These are phyloP conservation scores for Oldenlandia corymbosa DNA, from an alignment of 257 asterid genomes.

Conservation along the genomic window DNA sequence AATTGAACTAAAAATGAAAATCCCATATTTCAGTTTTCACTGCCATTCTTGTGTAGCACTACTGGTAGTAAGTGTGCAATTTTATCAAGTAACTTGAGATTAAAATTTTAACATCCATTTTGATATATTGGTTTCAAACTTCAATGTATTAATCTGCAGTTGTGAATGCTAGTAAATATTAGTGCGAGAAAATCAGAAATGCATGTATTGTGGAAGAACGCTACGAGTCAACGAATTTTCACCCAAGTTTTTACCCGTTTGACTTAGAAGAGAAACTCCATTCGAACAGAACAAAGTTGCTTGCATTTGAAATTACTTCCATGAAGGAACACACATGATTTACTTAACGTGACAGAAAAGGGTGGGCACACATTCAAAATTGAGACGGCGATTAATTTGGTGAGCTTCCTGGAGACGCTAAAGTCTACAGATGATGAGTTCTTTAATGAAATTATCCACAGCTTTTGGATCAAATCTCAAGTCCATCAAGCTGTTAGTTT, in stretches of 20 bases:
- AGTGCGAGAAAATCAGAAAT: no score
- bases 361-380: neutral
- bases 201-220: no score
- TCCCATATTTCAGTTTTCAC: neutral
- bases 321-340: neutral
- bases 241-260: neutral
- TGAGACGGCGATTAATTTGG: neutral
- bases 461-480: constrained; percentile 9
- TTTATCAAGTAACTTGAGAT: no score
- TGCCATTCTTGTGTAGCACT: neutral
- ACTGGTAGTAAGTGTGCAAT: no score
- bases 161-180: no score
- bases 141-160: no score
- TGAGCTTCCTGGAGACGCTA: constrained; percentile 18
- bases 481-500: neutral
- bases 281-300: neutral
- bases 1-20: neutral
- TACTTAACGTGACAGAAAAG: neutral
- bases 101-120: no score
- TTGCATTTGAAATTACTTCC: neutral
- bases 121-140: no score
- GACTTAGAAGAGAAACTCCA: neutral
- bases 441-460: neutral
- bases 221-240: no score
- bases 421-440: neutral